phyloP scores from a whole-genome alignment of 768 basidiomycete species.

The Leccinum imitatum region DNA sequence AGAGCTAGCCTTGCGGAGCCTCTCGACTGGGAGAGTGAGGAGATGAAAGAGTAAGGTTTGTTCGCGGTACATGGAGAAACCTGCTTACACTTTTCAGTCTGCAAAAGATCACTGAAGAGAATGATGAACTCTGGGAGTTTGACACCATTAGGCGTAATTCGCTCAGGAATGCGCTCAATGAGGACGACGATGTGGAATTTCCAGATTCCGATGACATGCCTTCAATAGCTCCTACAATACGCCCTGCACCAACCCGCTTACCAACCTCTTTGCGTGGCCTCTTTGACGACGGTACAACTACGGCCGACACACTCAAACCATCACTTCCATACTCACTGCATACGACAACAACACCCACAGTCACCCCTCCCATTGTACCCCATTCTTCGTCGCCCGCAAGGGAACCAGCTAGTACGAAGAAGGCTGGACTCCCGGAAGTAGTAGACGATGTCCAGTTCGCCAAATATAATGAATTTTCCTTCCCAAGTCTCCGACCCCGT shows the following conservation, averaged over 20 bases:
- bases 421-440: conserved; percentile 30
- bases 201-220: conserved; percentile 15
- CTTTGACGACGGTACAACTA: conserved; percentile 61
- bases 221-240: conserved; percentile 44
- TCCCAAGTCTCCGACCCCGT: conserved; percentile 58
- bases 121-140: conserved; percentile 68
- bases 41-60: conserved; percentile 48
- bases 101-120: conserved; percentile 23
- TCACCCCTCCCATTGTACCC: conserved; percentile 27
- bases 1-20: conserved; percentile 76
- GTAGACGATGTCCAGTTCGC: conserved; percentile 43
- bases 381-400: conserved; percentile 37
- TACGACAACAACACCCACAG: conserved; percentile 26
- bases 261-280: conserved; percentile 78
- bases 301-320: conserved; percentile 44
- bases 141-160: conserved; percentile 60
- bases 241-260: conserved; percentile 50
- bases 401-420: conserved; percentile 35
- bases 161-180: conserved; percentile 20
- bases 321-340: conserved; percentile 30
- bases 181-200: conserved; percentile 26
- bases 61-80: conserved; percentile 1
- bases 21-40: conserved; percentile 70
- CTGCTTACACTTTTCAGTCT: conserved; percentile 15
- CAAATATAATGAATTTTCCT: conserved; percentile 52